These are phyloP conservation scores for Penicillium diatomitis DNA, from an alignment of 495 filamentous ascomycete genomes.

Conservation along the genomic window DNA sequence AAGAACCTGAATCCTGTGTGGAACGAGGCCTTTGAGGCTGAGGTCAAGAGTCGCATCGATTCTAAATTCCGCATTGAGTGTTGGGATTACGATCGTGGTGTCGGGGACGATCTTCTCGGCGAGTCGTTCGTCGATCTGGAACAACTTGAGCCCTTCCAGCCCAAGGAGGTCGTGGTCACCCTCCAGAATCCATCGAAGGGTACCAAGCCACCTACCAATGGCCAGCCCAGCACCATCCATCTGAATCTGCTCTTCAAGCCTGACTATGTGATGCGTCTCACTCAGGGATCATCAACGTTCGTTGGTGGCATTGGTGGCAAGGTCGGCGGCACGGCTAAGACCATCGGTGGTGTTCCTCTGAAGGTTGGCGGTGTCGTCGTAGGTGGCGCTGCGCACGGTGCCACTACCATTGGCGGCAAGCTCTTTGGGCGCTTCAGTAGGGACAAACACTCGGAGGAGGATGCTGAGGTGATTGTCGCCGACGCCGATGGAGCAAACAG, in stretches of 20 bases:
- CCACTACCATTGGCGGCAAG: constrained; percentile 70
- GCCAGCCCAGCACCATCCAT: constrained; percentile 77
- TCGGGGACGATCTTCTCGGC: constrained; percentile 82
- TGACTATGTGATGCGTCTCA: constrained; percentile 76
- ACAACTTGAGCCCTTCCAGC: constrained; percentile 73
- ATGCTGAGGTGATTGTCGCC: constrained; percentile 28
- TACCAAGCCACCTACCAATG: constrained; percentile 66
- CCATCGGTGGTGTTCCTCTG: constrained; percentile 87
- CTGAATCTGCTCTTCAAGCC: constrained; percentile 89
- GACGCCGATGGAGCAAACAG: constrained; percentile 22
- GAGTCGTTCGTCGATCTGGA: constrained; percentile 68
- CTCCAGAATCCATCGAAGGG: constrained; percentile 40
- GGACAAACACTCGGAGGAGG: constrained; percentile 44
- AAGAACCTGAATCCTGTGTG: constrained; percentile 91
- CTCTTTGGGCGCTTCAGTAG: constrained; percentile 54
- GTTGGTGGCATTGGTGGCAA: neutral
- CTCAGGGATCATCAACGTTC: constrained; percentile 90
- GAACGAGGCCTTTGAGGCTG: constrained; percentile 90
- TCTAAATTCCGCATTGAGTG: constrained; percentile 79
- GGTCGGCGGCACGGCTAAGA: constrained; percentile 65
- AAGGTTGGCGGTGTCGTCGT: constrained; percentile 80
- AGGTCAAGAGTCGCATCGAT: constrained; percentile 71
- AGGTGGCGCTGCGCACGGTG: constrained; percentile 76
- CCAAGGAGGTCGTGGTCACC: constrained; percentile 48
- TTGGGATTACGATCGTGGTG: constrained; percentile 92